These are phyloP conservation scores for Diaporthe sp. DNA, from an alignment of 2,329 filamentous ascomycete genomes.

Conservation along the genomic window DNA sequence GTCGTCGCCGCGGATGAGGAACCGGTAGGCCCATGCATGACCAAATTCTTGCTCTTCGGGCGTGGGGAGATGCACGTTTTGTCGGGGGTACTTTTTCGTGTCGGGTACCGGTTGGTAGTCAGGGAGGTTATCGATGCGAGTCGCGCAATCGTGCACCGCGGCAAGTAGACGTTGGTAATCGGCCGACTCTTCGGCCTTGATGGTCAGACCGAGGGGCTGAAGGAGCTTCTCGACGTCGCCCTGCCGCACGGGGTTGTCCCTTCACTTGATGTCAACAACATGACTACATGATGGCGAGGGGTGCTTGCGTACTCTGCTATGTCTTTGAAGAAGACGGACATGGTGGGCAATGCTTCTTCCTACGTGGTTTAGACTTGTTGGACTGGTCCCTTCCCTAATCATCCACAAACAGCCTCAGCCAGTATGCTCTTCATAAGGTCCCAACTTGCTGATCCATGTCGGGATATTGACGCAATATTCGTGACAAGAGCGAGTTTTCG, in stretches of 20 bases:
- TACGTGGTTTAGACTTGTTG: not conserved
- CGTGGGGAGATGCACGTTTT: conserved; percentile 9
- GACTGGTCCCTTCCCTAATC: not conserved
- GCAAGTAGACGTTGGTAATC: conserved; percentile 64
- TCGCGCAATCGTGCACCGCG: conserved; percentile 65
- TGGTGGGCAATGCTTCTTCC: conserved; percentile 43
- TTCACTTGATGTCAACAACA: not conserved
- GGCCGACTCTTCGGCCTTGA: conserved; percentile 53
- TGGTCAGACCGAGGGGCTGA: conserved; percentile 52
- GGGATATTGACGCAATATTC: not conserved
- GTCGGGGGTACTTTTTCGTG: not conserved
- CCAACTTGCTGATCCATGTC: not conserved
- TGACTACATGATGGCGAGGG: not conserved
- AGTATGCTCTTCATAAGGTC: not conserved
- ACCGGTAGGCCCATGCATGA: conserved; percentile 15
- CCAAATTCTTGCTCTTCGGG: conserved; percentile 2
- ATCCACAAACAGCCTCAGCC: not conserved
- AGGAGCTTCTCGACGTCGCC: conserved; percentile 56
- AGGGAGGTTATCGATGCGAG: conserved; percentile 57
- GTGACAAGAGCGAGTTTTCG: too few species aligned
- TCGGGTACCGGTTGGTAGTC: conserved; percentile 51
- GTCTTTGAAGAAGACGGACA: conserved; percentile 57
- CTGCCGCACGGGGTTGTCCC: conserved; percentile 53
- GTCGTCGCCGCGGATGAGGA: conserved; percentile 17
- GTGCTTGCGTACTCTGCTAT: conserved; percentile 42